A percentile compares a stretch with the other conserved stretches of the same genome.
These are phyloP conservation scores for Solanum chiquidenum DNA, from an alignment of 257 asterid genomes.

Conservation along the genomic window DNA sequence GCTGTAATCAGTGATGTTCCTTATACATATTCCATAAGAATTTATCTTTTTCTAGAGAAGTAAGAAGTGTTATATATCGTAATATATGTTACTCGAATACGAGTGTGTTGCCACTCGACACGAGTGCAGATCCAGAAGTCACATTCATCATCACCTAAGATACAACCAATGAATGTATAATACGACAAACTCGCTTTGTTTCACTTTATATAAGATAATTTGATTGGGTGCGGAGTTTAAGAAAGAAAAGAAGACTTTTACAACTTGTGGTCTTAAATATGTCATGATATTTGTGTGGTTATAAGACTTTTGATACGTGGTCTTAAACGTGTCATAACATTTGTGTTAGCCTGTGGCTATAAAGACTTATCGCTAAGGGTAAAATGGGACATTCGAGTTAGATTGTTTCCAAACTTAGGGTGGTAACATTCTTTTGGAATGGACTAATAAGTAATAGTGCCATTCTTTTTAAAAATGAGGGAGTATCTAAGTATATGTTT, in stretches of 20 bases:
- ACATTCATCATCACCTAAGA: neutral
- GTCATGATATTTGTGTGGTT: neutral
- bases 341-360: neutral
- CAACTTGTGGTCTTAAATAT: neutral
- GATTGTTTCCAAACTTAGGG: neutral
- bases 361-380: neutral
- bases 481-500: neutral
- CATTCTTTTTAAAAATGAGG: neutral
- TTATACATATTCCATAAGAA: neutral
- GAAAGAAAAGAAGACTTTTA: neutral
- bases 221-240: neutral
- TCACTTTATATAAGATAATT: neutral
- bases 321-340: neutral
- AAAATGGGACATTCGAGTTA: neutral
- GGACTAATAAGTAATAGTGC: neutral
- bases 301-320: neutral
- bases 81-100: neutral
- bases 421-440: neutral
- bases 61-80: neutral
- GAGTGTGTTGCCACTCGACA: neutral
- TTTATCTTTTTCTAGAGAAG: neutral
- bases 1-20: neutral
- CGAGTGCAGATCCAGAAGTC: neutral
- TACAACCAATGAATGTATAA: neutral
- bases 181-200: neutral